Percentiles rank a stretch among this genome's conserved stretches.
These are phyloP conservation scores for Pleurotus eryngii DNA, from an alignment of 768 basidiomycete genomes.

Conservation along the genomic window DNA sequence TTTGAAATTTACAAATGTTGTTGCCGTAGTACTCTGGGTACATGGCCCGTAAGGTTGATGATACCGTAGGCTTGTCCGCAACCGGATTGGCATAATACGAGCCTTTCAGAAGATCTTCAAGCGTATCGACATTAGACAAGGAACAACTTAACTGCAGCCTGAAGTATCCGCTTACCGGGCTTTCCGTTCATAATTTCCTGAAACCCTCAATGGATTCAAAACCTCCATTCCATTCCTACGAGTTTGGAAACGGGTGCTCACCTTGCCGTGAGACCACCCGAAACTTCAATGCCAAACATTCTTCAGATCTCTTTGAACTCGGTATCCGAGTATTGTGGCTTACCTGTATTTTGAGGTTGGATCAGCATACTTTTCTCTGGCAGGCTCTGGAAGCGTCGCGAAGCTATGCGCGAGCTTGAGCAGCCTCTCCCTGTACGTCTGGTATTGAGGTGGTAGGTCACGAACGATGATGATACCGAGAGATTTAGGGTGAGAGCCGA, in stretches of 20 bases:
- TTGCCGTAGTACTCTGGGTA: slow-evolving; percentile 84
- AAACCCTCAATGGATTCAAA: not conserved
- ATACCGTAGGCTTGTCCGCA: slow-evolving; percentile 61
- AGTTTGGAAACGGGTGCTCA: slow-evolving; percentile 18
- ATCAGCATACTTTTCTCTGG: slow-evolving; percentile 75
- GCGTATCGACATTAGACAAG: slow-evolving; percentile 7
- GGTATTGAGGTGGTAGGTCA: slow-evolving; percentile 73
- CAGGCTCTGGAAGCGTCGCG: slow-evolving; percentile 60
- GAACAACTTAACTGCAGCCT: not conserved
- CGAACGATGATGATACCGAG: slow-evolving; percentile 80
- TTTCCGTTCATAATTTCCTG: slow-evolving; percentile 97
- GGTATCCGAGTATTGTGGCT: slow-evolving; percentile 13
- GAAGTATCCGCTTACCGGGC: slow-evolving; percentile 46
- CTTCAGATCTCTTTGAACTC: not conserved
- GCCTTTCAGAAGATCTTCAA: slow-evolving; percentile 78
- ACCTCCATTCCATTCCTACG: not conserved
- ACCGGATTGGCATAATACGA: slow-evolving; percentile 92
- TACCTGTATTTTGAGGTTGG: slow-evolving; percentile 73
- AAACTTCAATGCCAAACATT: slow-evolving; percentile 49
- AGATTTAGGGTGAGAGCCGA: slow-evolving; percentile 73
- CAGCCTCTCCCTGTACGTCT: slow-evolving; percentile 60
- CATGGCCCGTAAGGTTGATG: slow-evolving; percentile 44
- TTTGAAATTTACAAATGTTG: slow-evolving; percentile 70
- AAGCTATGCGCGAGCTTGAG: slow-evolving; percentile 76
- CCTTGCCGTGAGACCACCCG: slow-evolving; percentile 98